Conservation (phyloP, 352 stramenopile species). For the Globisporangium cylindrosporum region DNA sequence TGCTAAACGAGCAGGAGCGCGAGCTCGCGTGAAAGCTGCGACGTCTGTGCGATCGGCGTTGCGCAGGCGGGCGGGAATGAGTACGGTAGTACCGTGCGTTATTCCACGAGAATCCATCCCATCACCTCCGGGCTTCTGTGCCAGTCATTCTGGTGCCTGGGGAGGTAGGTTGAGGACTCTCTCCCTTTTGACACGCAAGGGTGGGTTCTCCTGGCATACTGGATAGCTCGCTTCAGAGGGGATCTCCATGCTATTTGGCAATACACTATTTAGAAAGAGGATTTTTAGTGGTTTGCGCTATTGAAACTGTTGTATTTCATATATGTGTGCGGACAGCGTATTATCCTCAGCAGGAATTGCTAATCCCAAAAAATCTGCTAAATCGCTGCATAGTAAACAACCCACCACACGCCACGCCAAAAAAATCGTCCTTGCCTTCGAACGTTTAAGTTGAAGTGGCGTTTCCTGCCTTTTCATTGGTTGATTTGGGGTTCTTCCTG, state of each 20-base stretch:
- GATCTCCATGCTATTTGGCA: background rate
- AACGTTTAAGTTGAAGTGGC: background rate
- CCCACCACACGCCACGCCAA: background rate
- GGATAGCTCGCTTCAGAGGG: background rate
- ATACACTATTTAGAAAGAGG: background rate
- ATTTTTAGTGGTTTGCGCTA: background rate
- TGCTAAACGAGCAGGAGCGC: slow-evolving; percentile 23
- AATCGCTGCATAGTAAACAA: background rate
- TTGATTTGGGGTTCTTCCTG: background rate
- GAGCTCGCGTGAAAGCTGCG: slow-evolving; percentile 2
- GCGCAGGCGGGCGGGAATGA: background rate
- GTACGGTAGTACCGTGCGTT: background rate
- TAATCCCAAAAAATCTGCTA: background rate
- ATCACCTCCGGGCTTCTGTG: background rate
- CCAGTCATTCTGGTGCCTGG: background rate
- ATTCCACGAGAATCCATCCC: background rate
- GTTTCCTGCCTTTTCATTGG: background rate
- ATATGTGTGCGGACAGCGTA: background rate
- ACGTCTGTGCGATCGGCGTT: background rate
- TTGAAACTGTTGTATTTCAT: background rate
- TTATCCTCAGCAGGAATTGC: background rate
- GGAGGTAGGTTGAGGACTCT: background rate
- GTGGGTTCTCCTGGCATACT: background rate
- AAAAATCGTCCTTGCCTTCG: background rate
- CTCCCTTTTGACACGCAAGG: background rate